Conservation (phyloP, 2,329 filamentous ascomycete species). For the Penicillium hesseltinei region DNA sequence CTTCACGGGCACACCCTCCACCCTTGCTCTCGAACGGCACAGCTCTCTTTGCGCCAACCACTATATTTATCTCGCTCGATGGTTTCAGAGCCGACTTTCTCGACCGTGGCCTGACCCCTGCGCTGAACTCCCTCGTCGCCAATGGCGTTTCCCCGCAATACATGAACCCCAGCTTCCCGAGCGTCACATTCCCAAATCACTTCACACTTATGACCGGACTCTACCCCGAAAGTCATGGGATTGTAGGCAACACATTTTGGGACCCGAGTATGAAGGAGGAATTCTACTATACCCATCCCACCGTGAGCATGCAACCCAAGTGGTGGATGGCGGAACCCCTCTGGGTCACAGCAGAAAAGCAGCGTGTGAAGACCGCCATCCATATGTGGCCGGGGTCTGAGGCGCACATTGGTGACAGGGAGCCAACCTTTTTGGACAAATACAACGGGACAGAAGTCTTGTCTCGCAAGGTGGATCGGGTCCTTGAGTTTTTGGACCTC, state of each 20-base stretch:
- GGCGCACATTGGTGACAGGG: slow-evolving; percentile 71
- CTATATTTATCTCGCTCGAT: slow-evolving; percentile 89
- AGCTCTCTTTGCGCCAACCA: slow-evolving; percentile 83
- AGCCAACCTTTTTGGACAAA: slow-evolving; percentile 78
- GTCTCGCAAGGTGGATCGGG: slow-evolving; percentile 70
- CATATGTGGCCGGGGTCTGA: slow-evolving; percentile 99
- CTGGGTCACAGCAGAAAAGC: slow-evolving; percentile 87
- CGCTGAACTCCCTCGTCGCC: slow-evolving; percentile 72
- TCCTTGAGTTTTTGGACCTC: slow-evolving; percentile 80
- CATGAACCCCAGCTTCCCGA: slow-evolving; percentile 93
- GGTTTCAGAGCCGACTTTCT: slow-evolving; percentile 95
- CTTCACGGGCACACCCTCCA: slow-evolving; percentile 22
- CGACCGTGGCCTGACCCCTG: slow-evolving; percentile 76
- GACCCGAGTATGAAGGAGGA: slow-evolving; percentile 73
- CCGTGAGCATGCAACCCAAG: slow-evolving; percentile 72
- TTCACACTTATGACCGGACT: slow-evolving; percentile 90
- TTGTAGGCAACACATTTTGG: slow-evolving; percentile 95
- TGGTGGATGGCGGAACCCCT: slow-evolving; percentile 97
- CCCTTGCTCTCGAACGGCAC: slow-evolving; percentile 70
- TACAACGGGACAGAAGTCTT: slow-evolving; percentile 78
- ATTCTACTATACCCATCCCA: slow-evolving; percentile 82
- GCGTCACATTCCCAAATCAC: slow-evolving; percentile 95
- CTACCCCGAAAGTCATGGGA: slow-evolving; percentile 87
- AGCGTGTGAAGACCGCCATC: slow-evolving; percentile 74
- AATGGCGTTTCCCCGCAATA: slow-evolving; percentile 86